phyloP scores from a whole-genome alignment of 75 land plant species.

The Selaginella tamariscina region DNA sequence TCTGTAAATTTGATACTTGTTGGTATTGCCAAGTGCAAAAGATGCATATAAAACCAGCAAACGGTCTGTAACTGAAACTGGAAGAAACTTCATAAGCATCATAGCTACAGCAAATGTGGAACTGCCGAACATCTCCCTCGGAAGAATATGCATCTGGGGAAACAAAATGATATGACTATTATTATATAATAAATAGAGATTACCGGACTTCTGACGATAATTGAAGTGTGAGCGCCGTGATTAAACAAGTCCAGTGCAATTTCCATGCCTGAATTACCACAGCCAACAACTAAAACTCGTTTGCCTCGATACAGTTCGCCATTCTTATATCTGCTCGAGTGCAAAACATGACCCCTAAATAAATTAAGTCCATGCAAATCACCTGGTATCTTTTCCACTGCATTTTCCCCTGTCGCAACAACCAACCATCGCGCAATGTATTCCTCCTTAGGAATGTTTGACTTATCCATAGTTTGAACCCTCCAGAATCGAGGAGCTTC shows the following conservation, averaged over 20 bases:
- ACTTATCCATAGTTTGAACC: constrained; percentile 31
- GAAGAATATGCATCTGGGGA: constrained; percentile 60
- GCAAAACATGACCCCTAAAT: constrained; percentile 40
- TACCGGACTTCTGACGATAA: constrained; percentile 44
- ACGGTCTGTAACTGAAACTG: constrained; percentile 42
- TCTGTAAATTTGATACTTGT: constrained; percentile 23
- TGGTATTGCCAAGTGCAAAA: constrained; percentile 27
- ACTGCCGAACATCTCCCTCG: constrained; percentile 51
- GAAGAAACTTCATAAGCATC: constrained; percentile 44
- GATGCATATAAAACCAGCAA: constrained; percentile 29
- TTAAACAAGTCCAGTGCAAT: constrained; percentile 46
- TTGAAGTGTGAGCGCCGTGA: constrained; percentile 34
- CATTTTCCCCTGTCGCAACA: constrained; percentile 83
- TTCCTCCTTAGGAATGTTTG: constrained; percentile 13
- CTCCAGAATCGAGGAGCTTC: constrained; percentile 31
- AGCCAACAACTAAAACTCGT: constrained; percentile 54
- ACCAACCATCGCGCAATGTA: constrained; percentile 46
- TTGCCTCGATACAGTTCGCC: constrained; percentile 32
- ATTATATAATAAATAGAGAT: constrained; percentile 5
- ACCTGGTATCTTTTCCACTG: constrained; percentile 43
- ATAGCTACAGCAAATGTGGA: constrained; percentile 55
- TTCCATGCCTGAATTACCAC: constrained; percentile 74
- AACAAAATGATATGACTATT: background rate
- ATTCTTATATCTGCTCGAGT: constrained; percentile 39
- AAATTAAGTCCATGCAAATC: constrained; percentile 28